phyloP scores from a whole-genome alignment of 345 rosid species.

The Acer yangbiense region DNA sequence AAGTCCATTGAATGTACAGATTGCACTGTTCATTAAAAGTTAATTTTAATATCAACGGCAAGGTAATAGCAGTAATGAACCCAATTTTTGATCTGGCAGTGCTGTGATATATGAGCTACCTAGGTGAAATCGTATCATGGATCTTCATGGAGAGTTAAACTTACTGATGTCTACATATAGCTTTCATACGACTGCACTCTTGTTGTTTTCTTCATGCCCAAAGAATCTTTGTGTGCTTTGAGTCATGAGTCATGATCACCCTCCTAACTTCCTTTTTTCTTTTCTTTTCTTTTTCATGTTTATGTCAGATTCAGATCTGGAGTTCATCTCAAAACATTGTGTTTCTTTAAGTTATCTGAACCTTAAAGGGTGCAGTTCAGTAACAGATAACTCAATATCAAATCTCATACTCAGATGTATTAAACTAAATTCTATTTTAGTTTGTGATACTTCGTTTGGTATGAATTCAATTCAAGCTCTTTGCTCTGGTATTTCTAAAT shows the following conservation, averaged over 20 bases:
- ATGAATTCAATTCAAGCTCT: conserved; percentile 58
- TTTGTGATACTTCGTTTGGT: conserved; percentile 75
- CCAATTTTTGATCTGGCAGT: background rate
- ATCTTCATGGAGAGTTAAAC: background rate
- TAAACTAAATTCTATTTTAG: conserved; percentile 58
- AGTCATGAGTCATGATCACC: conserved; percentile 6
- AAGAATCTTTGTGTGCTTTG: background rate
- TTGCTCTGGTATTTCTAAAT: conserved; percentile 32
- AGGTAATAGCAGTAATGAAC: background rate
- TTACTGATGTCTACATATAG: background rate
- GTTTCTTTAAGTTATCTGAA: conserved; percentile 56
- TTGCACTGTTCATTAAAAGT: background rate
- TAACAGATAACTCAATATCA: conserved; percentile 72
- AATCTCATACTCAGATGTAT: conserved; percentile 46
- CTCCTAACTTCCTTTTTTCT: conserved; percentile 12
- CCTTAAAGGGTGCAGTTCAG: conserved; percentile 67
- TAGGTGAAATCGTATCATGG: background rate
- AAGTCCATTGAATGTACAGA: background rate
- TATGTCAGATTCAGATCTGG: conserved; percentile 60
- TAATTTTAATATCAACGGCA: background rate
- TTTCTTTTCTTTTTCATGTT: conserved; percentile 14
- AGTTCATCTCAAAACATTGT: conserved; percentile 44
- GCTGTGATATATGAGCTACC: background rate
- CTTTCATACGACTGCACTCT: background rate
- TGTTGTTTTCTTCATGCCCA: conserved; percentile 1